Evolutionary conservation across 1,284 basidiomycete genomes (phyloP).

Genomic region (Cutaneotrichosporon sp.): DNA sequence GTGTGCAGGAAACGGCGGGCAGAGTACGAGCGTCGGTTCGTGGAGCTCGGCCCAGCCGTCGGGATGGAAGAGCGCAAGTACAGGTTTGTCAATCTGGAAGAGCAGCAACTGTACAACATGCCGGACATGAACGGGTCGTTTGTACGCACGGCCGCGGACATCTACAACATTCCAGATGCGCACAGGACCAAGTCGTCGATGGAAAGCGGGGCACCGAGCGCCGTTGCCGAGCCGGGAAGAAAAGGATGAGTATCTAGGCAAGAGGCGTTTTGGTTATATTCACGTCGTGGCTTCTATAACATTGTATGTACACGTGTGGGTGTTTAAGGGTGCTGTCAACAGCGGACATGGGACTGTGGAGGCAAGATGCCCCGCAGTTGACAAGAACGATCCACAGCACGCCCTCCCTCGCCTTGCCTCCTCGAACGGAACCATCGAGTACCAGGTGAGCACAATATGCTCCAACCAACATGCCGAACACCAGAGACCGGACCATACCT

Average conservation of each 20-base stretch:
- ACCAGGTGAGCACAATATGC: too few relatives aligned
- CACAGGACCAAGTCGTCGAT: neutral
- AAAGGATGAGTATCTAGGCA: neutral
- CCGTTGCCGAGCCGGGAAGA: neutral
- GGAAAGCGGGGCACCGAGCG: neutral
- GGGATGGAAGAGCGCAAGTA: constrained; percentile 39
- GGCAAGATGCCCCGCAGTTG: too few relatives aligned
- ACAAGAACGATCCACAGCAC: too few relatives aligned
- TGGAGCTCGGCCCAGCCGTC: constrained; percentile 31
- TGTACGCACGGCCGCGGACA: neutral
- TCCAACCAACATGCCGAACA: too few relatives aligned
- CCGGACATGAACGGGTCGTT: neutral
- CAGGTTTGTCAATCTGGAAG: constrained; percentile 20
- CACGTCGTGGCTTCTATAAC: neutral
- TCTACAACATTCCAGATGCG: neutral
- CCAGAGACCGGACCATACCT: too few relatives aligned
- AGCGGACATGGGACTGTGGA: too few relatives aligned
- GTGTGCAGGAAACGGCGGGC: constrained; percentile 31
- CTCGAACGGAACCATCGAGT: too few relatives aligned
- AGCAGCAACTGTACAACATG: neutral
- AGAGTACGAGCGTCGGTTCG: constrained; percentile 33
- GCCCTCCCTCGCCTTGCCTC: too few relatives aligned
- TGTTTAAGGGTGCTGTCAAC: neutral
- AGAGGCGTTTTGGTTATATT: neutral
- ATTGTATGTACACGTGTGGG: neutral